Evolutionary conservation across 2,329 filamentous ascomycete species (phyloP).

Genomic region (Xylariaceae sp.): DNA sequence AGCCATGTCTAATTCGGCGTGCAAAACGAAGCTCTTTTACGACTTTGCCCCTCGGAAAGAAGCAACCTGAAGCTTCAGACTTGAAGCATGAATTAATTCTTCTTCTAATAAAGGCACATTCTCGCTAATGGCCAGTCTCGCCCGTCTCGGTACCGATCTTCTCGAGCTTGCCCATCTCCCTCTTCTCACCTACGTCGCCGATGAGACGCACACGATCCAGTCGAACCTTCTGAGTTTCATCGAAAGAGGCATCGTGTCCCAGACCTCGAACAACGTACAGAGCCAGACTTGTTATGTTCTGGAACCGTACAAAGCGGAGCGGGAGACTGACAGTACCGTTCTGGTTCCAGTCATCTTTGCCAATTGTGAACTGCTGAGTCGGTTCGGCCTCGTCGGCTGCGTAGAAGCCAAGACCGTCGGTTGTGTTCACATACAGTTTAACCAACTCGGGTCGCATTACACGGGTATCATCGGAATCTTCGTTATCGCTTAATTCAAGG

Average conservation of each 20-base stretch:
- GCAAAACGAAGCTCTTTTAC: too few relatives aligned
- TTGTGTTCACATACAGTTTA: conserved; percentile 80
- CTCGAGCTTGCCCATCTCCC: conserved; percentile 89
- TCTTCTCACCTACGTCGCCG: conserved; percentile 85
- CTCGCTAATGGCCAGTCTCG: conserved; percentile 33
- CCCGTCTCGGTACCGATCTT: conserved; percentile 78
- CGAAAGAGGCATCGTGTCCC: too few relatives aligned
- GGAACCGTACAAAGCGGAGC: conserved; percentile 94
- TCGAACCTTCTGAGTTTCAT: conserved; percentile 74
- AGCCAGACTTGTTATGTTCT: conserved; percentile 81
- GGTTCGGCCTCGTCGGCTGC: conserved; percentile 83
- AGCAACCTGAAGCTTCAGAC: conserved; percentile 10
- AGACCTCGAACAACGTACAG: conserved; percentile 75
- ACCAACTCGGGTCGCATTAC: conserved; percentile 75
- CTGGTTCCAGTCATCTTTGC: conserved; percentile 73
- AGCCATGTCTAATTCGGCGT: too few relatives aligned
- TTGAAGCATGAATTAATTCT: conserved; percentile 1
- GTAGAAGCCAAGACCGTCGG: conserved; percentile 89
- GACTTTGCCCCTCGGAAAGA: background rate
- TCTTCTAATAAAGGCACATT: conserved; percentile 31
- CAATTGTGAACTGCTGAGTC: conserved; percentile 73
- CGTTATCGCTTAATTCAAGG: conserved; percentile 34
- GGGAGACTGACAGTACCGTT: conserved; percentile 67
- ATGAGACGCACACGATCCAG: conserved; percentile 75
- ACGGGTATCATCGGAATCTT: conserved; percentile 52